Evolutionary conservation across 2,329 filamentous ascomycete species (phyloP).

Genomic region (Emmonsiellopsis sp.): DNA sequence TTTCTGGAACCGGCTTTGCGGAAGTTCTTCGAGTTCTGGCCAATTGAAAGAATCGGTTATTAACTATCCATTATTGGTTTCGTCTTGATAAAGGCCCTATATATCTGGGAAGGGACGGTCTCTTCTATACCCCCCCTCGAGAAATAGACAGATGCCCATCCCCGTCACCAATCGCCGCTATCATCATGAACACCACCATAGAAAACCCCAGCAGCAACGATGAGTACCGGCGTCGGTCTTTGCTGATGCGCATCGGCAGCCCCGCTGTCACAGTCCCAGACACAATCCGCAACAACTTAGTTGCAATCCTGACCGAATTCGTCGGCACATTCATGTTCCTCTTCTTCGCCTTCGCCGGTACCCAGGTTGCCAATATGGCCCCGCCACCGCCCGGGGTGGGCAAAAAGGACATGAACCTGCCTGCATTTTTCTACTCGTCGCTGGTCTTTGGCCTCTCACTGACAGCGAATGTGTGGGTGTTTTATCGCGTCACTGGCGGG

Average conservation of each 20-base stretch:
- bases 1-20: no score
- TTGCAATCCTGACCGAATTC: conserved; percentile 43
- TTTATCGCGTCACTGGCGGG: conserved; percentile 44
- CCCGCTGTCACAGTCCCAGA: not conserved
- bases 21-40: no score
- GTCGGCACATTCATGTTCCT: conserved; percentile 45
- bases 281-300: conserved; percentile 33
- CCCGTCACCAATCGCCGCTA: no score
- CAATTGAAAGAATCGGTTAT: no score
- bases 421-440: conserved; percentile 28
- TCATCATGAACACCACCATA: not conserved
- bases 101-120: no score
- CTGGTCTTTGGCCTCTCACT: conserved; percentile 40
- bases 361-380: conserved; percentile 37
- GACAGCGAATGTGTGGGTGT: conserved; percentile 47
- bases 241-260: no score
- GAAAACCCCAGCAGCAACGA: not conserved
- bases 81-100: no score
- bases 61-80: no score
- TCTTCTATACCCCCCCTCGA: no score
- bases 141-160: no score
- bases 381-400: conserved; percentile 22
- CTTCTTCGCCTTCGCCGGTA: conserved; percentile 40
- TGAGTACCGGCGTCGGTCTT: no score
- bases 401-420: conserved; percentile 27